Percentiles rank a stretch among this genome's conserved stretches.
Conservation (phyloP, 208 protist species). For the Leishmania lainsoni region DNA sequence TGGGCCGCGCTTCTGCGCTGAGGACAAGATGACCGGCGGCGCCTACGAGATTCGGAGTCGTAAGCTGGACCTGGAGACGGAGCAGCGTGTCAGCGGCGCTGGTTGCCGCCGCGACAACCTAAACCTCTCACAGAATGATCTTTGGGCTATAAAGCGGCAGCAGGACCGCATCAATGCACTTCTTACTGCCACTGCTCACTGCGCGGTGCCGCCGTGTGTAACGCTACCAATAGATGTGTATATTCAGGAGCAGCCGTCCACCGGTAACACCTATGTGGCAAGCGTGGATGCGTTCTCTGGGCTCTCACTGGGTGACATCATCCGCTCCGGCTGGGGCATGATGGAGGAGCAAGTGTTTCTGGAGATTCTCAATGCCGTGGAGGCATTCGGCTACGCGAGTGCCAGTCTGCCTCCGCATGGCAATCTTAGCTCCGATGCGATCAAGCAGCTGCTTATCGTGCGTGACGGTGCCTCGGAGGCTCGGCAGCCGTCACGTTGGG, state of each 20-base stretch:
- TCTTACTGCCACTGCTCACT: conserved; percentile 33
- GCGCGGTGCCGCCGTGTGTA: conserved; percentile 38
- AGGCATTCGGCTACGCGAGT: conserved; percentile 59
- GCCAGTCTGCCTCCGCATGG: conserved; percentile 59
- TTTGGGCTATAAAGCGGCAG: conserved; percentile 19
- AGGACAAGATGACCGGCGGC: conserved; percentile 66
- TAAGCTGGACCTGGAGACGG: conserved; percentile 17
- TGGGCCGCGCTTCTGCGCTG: conserved; percentile 74
- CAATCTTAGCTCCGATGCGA: conserved; percentile 70
- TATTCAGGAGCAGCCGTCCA: conserved; percentile 57
- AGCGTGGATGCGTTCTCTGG: conserved; percentile 71
- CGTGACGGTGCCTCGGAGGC: conserved; percentile 69
- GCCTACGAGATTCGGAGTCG: conserved; percentile 76
- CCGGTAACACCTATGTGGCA: conserved; percentile 55
- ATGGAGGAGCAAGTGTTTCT: conserved; percentile 74
- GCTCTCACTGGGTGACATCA: conserved; percentile 79
- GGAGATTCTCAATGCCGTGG: conserved; percentile 66
- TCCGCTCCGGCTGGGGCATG: conserved; percentile 76
- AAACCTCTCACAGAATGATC: conserved; percentile 10
- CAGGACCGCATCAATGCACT: conserved; percentile 59
- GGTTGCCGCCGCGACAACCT: not conserved
- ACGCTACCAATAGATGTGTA: conserved; percentile 71
- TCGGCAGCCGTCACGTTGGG: conserved; percentile 67
- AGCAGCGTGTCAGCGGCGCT: not conserved
- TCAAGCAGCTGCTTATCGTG: conserved; percentile 69